Conservation (phyloP, 2,329 filamentous ascomycete genomes). For the Fonsecaea erecta region DNA sequence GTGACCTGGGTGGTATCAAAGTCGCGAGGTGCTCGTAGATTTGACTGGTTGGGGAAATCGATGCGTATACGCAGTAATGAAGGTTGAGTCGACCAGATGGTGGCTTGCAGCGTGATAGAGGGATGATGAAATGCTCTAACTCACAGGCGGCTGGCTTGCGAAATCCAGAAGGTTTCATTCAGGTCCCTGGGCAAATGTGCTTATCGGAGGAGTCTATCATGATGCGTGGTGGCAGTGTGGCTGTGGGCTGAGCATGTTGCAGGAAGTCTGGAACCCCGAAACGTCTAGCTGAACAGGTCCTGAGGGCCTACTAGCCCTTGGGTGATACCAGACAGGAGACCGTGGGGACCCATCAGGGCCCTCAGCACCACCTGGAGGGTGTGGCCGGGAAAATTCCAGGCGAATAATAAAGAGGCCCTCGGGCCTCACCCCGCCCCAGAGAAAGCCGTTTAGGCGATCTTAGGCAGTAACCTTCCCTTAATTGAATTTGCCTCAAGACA, state of each 20-base stretch:
- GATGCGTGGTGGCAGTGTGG: background rate
- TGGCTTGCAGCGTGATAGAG: background rate
- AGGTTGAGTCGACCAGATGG: background rate
- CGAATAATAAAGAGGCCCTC: slow-evolving; percentile 2
- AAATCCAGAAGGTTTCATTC: slow-evolving; percentile 7
- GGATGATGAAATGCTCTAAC: slow-evolving; percentile 2
- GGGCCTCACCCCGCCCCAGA: too few species aligned
- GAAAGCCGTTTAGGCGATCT: slow-evolving; percentile 3
- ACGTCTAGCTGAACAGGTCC: background rate
- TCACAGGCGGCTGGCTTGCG: slow-evolving; percentile 4
- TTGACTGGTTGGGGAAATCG: slow-evolving; percentile 1
- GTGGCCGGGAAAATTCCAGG: background rate
- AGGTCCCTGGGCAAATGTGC: background rate
- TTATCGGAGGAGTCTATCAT: slow-evolving; percentile 1
- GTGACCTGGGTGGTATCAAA: background rate
- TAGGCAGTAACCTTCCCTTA: background rate
- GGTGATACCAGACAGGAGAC: slow-evolving; percentile 7
- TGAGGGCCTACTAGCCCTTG: background rate
- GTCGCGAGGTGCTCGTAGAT: background rate
- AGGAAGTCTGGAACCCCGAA: background rate
- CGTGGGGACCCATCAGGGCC: background rate
- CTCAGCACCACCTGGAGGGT: background rate
- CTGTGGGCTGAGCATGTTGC: background rate
- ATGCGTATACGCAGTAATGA: background rate
- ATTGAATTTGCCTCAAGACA: slow-evolving; percentile 13